Evolutionary conservation across 192 early-diverging fungal species (phyloP).

Genomic region (Dispira parvispora): DNA sequence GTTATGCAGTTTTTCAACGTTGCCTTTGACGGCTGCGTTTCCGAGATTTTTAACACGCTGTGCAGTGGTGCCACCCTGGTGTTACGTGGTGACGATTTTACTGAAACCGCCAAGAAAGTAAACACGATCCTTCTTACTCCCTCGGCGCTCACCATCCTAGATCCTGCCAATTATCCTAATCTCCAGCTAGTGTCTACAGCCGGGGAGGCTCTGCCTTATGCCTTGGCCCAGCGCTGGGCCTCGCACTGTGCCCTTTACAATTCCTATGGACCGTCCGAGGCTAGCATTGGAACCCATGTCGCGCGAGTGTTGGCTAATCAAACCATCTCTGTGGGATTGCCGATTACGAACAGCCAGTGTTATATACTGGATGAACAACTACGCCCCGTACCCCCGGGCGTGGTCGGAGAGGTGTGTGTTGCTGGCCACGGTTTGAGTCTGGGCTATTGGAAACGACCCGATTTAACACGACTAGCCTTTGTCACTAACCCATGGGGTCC

Average conservation of each 20-base stretch:
- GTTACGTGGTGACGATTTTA: not conserved
- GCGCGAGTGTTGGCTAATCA: not conserved
- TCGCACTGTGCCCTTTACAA: slow-evolving; percentile 1
- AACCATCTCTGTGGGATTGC: slow-evolving; percentile 14
- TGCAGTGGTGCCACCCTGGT: not conserved
- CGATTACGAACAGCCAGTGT: slow-evolving; percentile 11
- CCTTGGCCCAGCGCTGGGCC: not conserved
- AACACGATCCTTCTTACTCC: not conserved
- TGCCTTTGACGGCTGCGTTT: slow-evolving; percentile 7
- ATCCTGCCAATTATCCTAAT: not conserved
- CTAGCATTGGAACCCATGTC: not conserved
- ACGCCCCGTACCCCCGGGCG: slow-evolving; percentile 16
- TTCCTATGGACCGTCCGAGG: slow-evolving; percentile 6
- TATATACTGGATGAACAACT: slow-evolving; percentile 17
- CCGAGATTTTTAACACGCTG: not conserved
- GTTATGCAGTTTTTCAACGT: slow-evolving; percentile 1
- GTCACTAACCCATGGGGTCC: slow-evolving; percentile 20
- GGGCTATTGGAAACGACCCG: slow-evolving; percentile 21
- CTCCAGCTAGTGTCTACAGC: not conserved
- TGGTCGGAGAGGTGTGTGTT: slow-evolving; percentile 19
- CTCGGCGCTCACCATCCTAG: not conserved
- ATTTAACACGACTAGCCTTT: slow-evolving; percentile 17
- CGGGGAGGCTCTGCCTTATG: slow-evolving; percentile 4
- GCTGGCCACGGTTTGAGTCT: slow-evolving; percentile 14
- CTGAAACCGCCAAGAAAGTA: not conserved